Percentiles rank a stretch among this genome's conserved stretches.
These are phyloP conservation scores for Emmonsiellopsis sp. DNA, from an alignment of 2,329 filamentous ascomycete genomes.

Conservation along the genomic window DNA sequence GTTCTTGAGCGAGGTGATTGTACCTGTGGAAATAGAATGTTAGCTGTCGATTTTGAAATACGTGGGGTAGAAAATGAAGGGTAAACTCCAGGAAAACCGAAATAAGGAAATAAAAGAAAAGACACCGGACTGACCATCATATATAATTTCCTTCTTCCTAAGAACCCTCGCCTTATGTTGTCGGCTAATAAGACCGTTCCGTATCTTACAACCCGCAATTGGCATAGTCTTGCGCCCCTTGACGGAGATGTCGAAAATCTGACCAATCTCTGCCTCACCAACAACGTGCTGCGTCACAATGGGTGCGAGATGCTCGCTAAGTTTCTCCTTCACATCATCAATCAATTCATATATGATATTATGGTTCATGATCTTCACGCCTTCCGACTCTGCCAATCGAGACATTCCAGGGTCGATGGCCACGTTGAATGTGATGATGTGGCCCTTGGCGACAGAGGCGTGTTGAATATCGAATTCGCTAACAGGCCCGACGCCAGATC, in stretches of 20 bases:
- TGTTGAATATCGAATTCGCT: constrained; percentile 84
- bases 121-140: constrained; percentile 58
- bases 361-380: constrained; percentile 72
- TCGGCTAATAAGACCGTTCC: constrained; percentile 64
- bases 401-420: constrained; percentile 57
- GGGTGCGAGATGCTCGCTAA: constrained; percentile 62
- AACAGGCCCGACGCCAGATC: constrained; percentile 66
- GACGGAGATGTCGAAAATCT: constrained; percentile 75
- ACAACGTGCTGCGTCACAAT: constrained; percentile 59
- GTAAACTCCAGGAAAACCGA: not conserved
- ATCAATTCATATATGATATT: constrained; percentile 52
- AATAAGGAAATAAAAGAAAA: constrained; percentile 5
- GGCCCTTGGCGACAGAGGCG: constrained; percentile 63
- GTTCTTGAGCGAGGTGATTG: constrained; percentile 73
- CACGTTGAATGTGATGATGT: constrained; percentile 82
- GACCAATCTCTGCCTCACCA: constrained; percentile 78
- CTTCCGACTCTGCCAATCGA: constrained; percentile 57
- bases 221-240: constrained; percentile 60
- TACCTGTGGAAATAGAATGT: constrained; percentile 43
- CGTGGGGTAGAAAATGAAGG: not conserved
- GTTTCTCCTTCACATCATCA: constrained; percentile 41
- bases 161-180: constrained; percentile 60
- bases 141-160: constrained; percentile 60
- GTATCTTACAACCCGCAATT: constrained; percentile 79
- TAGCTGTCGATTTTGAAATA: constrained; percentile 5